Evolutionary conservation across 768 basidiomycete genomes (phyloP).

Genomic region (Galerina marginata): DNA sequence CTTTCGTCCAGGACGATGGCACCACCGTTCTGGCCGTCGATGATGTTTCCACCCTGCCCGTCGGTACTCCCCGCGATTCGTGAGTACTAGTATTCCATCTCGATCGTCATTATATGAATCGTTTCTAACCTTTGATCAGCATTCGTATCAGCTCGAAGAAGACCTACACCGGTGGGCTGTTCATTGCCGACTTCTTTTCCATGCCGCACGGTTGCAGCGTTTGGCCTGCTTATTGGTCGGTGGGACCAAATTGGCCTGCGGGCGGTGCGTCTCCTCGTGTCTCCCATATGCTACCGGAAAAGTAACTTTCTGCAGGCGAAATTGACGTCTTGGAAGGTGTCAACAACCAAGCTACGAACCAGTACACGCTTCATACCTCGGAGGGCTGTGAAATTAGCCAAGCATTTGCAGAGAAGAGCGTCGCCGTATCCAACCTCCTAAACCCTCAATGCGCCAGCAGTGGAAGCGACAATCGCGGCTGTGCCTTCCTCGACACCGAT

Average conservation of each 20-base stretch:
- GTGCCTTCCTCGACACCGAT: constrained; percentile 50
- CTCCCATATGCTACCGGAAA: background rate
- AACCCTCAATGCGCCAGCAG: constrained; percentile 47
- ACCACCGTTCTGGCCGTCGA: constrained; percentile 71
- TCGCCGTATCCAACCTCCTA: constrained; percentile 32
- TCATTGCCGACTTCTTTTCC: constrained; percentile 72
- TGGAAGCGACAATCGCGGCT: constrained; percentile 48
- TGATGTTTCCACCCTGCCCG: constrained; percentile 48
- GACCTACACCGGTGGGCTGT: constrained; percentile 67
- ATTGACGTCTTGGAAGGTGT: constrained; percentile 82
- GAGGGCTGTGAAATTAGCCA: constrained; percentile 39
- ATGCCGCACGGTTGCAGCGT: constrained; percentile 78
- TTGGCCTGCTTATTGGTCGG: constrained; percentile 62
- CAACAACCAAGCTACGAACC: constrained; percentile 60
- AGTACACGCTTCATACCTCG: constrained; percentile 69
- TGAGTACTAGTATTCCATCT: constrained; percentile 30
- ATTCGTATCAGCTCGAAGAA: constrained; percentile 73
- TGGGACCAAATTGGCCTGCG: constrained; percentile 57
- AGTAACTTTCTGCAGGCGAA: constrained; percentile 44
- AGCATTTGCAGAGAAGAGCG: constrained; percentile 25
- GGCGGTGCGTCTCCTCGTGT: constrained; percentile 38
- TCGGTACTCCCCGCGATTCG: constrained; percentile 62
- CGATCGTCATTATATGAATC: constrained; percentile 10
- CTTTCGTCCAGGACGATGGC: constrained; percentile 63
- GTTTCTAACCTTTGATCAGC: constrained; percentile 38